phyloP scores from a whole-genome alignment of 192 early-diverging fungal genomes.

The Phycomyces nitens region DNA sequence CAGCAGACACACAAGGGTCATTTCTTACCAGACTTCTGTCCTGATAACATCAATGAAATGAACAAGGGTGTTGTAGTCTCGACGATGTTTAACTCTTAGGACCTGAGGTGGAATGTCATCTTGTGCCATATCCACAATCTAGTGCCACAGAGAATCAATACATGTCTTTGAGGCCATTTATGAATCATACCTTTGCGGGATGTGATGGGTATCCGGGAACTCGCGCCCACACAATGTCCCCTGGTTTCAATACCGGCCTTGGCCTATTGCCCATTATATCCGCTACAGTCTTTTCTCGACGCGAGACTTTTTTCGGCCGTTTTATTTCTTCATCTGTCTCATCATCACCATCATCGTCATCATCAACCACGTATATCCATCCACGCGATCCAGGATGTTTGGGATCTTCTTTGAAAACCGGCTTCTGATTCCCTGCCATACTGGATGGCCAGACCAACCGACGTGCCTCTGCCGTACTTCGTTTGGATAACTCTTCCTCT shows the following conservation, averaged over 20 bases:
- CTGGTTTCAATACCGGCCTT: background rate
- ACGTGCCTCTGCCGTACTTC: background rate
- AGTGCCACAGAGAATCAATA: constrained; percentile 4
- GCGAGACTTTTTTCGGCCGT: background rate
- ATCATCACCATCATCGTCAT: background rate
- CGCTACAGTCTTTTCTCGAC: background rate
- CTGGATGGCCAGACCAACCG: background rate
- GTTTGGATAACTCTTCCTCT: background rate
- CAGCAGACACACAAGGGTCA: background rate
- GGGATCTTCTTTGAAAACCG: constrained; percentile 1
- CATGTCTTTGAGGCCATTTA: background rate
- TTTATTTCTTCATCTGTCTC: background rate
- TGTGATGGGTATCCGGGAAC: constrained; percentile 52
- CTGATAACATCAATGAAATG: constrained; percentile 26
- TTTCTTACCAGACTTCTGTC: constrained; percentile 25
- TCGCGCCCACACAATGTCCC: constrained; percentile 50
- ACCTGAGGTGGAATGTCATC: background rate
- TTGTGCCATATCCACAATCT: constrained; percentile 40
- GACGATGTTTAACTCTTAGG: no score
- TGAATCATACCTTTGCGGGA: constrained; percentile 43
- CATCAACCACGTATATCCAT: background rate
- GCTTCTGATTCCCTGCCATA: background rate
- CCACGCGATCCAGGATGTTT: background rate
- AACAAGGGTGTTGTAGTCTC: constrained; percentile 6
- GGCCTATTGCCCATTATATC: background rate